These are phyloP conservation scores for Lachancea thermotolerans DNA, from an alignment of 805 yeast genomes.

Conservation along the genomic window DNA sequence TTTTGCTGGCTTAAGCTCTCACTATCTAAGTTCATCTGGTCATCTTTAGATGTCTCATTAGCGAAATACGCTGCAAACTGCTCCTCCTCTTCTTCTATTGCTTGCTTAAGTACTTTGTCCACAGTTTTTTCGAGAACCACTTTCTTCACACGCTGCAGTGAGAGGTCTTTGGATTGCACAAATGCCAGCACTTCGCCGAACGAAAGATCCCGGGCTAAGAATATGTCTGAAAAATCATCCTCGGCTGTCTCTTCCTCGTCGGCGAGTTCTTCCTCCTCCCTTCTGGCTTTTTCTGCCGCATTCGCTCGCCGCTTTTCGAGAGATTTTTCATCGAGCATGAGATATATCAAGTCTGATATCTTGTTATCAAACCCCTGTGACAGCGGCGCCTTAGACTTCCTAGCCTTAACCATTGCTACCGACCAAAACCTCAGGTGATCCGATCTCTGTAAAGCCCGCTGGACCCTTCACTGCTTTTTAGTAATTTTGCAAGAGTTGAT, in stretches of 20 bases:
- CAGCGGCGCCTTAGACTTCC: constrained; percentile 21
- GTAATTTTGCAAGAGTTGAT: background rate
- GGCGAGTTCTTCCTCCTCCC: constrained; percentile 10
- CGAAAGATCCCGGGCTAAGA: constrained; percentile 52
- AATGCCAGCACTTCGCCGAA: constrained; percentile 47
- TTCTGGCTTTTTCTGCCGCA: constrained; percentile 13
- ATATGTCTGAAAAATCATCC: constrained; percentile 28
- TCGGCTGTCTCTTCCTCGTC: constrained; percentile 13
- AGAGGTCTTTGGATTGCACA: constrained; percentile 58
- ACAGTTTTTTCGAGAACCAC: constrained; percentile 56
- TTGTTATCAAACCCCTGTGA: constrained; percentile 44
- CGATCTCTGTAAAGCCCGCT: too few relatives aligned
- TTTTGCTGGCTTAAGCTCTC: constrained; percentile 33
- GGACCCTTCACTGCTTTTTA: too few relatives aligned
- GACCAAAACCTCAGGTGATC: too few relatives aligned
- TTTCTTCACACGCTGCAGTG: constrained; percentile 64
- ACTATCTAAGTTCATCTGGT: constrained; percentile 32
- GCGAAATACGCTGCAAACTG: constrained; percentile 36
- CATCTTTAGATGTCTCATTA: constrained; percentile 23
- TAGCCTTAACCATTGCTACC: constrained; percentile 31
- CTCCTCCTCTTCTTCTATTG: constrained; percentile 54
- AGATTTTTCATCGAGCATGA: constrained; percentile 54
- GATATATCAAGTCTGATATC: constrained; percentile 48
- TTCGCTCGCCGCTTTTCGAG: constrained; percentile 34
- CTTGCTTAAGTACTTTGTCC: constrained; percentile 47